Evolutionary conservation across 495 filamentous ascomycete genomes (phyloP).

Genomic region (Aspergillus wentii): DNA sequence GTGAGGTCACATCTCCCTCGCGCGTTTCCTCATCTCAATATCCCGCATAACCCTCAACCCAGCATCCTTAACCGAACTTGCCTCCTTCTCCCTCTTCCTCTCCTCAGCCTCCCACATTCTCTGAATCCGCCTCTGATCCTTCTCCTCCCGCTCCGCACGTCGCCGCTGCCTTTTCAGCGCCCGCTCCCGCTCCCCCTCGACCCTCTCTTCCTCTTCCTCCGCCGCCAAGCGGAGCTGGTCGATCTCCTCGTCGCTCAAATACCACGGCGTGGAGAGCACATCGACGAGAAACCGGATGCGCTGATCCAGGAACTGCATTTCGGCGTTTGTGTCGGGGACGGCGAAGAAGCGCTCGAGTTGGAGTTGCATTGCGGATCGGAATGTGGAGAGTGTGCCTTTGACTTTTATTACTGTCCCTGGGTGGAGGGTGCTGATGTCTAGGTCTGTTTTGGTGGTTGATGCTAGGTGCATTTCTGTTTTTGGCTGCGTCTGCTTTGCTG

Average conservation of each 20-base stretch:
- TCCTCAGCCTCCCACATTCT: constrained; percentile 38
- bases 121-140: constrained; percentile 28
- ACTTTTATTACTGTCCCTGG: constrained; percentile 69
- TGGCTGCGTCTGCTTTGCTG: constrained; percentile 9
- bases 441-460: constrained; percentile 20
- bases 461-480: constrained; percentile 16
- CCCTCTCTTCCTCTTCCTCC: constrained; percentile 34
- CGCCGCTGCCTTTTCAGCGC: constrained; percentile 32
- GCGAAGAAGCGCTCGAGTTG: constrained; percentile 60
- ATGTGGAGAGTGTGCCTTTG: constrained; percentile 66
- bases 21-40: constrained; percentile 15
- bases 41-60: constrained; percentile 27
- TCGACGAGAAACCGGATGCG: constrained; percentile 55
- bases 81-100: constrained; percentile 29
- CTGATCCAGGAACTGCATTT: constrained; percentile 73
- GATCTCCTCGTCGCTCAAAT: constrained; percentile 49
- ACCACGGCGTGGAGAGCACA: constrained; percentile 66
- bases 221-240: constrained; percentile 48
- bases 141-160: constrained; percentile 30
- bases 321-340: constrained; percentile 62
- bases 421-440: constrained; percentile 47
- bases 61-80: constrained; percentile 24
- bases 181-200: constrained; percentile 33
- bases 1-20: too few relatives aligned
- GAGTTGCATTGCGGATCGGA: constrained; percentile 60